Evolutionary conservation across 768 basidiomycete genomes (phyloP), one percentile per base, ranked within the genome.

Genomic region (Tylopilus vinaceipallidus): DNA sequence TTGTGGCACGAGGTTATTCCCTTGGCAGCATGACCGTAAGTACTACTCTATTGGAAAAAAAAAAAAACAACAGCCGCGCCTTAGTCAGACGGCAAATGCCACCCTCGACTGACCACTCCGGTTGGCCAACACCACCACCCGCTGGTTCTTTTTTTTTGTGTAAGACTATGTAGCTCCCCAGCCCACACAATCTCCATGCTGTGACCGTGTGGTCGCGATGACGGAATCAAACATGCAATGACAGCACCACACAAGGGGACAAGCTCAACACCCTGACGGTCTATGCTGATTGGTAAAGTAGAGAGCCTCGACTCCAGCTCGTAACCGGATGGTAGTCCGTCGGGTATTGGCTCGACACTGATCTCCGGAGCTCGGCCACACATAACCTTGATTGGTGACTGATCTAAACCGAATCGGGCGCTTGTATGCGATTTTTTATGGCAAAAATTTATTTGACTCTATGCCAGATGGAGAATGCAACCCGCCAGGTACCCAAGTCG

Each of bases 11-110:
- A 34, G 29, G 44, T 38, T 14, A 55, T 37, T 22, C 47, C 49
- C 9, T 53, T 33, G 50, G 29, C 59, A 37, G 44, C 55, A 46
- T 60, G 50, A 41, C 48, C 36, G 26, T n/a, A n/a, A n/a, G n/a
- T n/a, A n/a, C n/a, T n/a, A n/a, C n/a, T n/a, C n/a, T n/a, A n/a
- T n/a, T n/a, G n/a, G n/a, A n/a, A n/a, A n/a, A n/a, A n/a, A n/a
- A n/a, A n/a, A n/a, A n/a, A n/a, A n/a, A n/a, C n/a, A n/a, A n/a
- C n/a, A n/a, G n/a, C n/a, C 43, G 22, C 6, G 10, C 61, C 61
- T 64, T 67, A 64, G 61, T 67, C 64, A 68, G 66, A 55, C 63
- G 63, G 65, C 41, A 63, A 53, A 42, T 42, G 53, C 61, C 64
- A 65, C 55, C n/a, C n/a, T n/a, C n/a, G n/a, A n/a, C n/a, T n/a